These are phyloP conservation scores for Talaromyces sp. DNA, from an alignment of 2,329 filamentous ascomycete species.

Conservation along the genomic window DNA sequence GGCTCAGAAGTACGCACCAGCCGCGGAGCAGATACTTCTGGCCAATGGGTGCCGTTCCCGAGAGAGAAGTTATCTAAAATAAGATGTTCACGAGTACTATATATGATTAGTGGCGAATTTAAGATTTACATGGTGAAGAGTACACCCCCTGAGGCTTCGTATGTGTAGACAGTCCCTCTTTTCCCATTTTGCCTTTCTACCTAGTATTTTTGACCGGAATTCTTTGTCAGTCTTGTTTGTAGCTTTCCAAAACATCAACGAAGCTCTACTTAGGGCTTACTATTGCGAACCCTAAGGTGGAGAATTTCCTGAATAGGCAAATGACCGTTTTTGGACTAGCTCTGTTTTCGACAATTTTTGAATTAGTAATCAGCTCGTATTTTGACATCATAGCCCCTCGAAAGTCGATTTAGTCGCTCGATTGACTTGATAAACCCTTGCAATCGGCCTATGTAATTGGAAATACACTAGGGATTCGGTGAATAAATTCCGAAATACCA, in stretches of 20 bases:
- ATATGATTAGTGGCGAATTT: no score
- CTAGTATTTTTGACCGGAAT: background rate
- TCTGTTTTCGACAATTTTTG: background rate
- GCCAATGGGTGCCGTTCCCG: no score
- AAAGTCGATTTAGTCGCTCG: background rate
- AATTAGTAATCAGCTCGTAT: constrained; percentile 1
- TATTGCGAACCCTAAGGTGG: background rate
- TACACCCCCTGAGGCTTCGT: no score
- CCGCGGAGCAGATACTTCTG: no score
- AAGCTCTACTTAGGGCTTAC: background rate
- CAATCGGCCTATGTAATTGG: background rate
- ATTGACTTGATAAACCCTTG: no score
- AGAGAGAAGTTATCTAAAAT: no score
- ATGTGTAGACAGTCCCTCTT: background rate
- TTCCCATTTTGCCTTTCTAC: background rate
- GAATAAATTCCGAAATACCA: background rate
- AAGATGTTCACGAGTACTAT: no score
- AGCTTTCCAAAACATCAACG: background rate
- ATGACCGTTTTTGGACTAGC: background rate
- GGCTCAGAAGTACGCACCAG: no score
- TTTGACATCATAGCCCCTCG: background rate
- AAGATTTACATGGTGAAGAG: no score
- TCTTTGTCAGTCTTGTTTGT: background rate
- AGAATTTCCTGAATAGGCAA: background rate
- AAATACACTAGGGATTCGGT: background rate